Percentiles rank a stretch among this genome's conserved stretches.
These are phyloP conservation scores for Hansenula lynferdii DNA, from an alignment of 1,139 yeast species.

Conservation along the genomic window DNA sequence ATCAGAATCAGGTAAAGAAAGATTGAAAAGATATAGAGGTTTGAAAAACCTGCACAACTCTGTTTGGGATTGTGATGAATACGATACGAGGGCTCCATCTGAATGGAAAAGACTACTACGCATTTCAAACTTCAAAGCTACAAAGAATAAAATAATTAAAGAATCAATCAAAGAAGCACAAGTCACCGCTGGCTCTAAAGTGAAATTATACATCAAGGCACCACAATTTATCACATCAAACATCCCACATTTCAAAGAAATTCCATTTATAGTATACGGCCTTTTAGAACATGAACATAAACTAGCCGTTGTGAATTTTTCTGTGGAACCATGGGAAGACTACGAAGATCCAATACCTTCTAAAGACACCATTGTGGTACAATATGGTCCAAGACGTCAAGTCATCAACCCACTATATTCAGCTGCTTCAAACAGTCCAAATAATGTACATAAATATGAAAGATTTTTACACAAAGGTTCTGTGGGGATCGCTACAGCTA, in stretches of 20 bases:
- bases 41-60: constrained; percentile 76
- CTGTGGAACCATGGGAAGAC: constrained; percentile 85
- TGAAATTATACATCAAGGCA: constrained; percentile 57
- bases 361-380: constrained; percentile 73
- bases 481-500: constrained; percentile 74
- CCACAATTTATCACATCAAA: constrained; percentile 46
- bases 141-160: constrained; percentile 65
- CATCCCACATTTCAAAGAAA: constrained; percentile 31
- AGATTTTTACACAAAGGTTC: constrained; percentile 80
- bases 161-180: constrained; percentile 53
- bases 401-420: constrained; percentile 83
- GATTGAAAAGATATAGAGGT: constrained; percentile 78
- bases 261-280: constrained; percentile 65
- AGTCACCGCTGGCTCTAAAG: constrained; percentile 61
- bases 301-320: constrained; percentile 74
- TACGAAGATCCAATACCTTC: constrained; percentile 81
- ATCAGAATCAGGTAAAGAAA: constrained; percentile 65
- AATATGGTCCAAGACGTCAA: constrained; percentile 91
- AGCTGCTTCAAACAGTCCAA: constrained; percentile 69
- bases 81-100: constrained; percentile 68
- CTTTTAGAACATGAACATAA: constrained; percentile 84
- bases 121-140: constrained; percentile 72
- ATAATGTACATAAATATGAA: constrained; percentile 85
- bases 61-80: constrained; percentile 85
- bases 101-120: constrained; percentile 76